Evolutionary conservation across 1,284 basidiomycete genomes (phyloP), one percentile per base, ranked within the genome.

Genomic region (Cutaneotrichosporon cavernicola): DNA sequence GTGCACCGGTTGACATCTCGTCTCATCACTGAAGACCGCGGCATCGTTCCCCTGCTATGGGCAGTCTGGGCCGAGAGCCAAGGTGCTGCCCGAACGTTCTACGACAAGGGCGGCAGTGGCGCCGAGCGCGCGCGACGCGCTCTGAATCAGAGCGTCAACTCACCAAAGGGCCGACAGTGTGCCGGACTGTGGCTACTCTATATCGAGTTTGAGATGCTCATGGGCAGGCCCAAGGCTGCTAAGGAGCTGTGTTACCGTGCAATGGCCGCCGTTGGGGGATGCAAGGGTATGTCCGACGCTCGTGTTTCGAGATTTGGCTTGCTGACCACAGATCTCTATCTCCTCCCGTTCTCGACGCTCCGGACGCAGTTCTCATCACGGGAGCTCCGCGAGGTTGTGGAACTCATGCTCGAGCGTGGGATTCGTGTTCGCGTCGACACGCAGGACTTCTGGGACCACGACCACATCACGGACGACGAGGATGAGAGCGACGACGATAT

Each of bases 401-500:
- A 92, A 63, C 85, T 88, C 11, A 93, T 95, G 88, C 86, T 85
- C 7, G 93, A 96, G 78, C 84, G 91, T 51, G 89, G 89, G 0
- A 79, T 96, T 18, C 86, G 93, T 21, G 79, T 91, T 69, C 84
- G 90, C 36, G 79, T 82, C 56, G 87, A 86, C 0, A 73, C 92
- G 69, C 90, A 92, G 36, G 86, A 86, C 56, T 85, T 84, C 64
- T 76, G 75, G 69, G 36, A 80, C 70, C 63, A 75, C 66, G 76
- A 71, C 40, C 70, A 67, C 11, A 18, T 46, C 43, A 63, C 55
- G 18, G 65, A 64, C 34, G 70, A 61, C 10, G 82, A 76, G 18
- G 73, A 68, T 26, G 77, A 79, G 85, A 70, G 69, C 21, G 73
- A 73, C 31, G 74, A 74, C 36, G 70, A 71, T 1, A 38, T 57